These are phyloP conservation scores for Penicillium antarcticum DNA, from an alignment of 495 filamentous ascomycete genomes.

Conservation along the genomic window DNA sequence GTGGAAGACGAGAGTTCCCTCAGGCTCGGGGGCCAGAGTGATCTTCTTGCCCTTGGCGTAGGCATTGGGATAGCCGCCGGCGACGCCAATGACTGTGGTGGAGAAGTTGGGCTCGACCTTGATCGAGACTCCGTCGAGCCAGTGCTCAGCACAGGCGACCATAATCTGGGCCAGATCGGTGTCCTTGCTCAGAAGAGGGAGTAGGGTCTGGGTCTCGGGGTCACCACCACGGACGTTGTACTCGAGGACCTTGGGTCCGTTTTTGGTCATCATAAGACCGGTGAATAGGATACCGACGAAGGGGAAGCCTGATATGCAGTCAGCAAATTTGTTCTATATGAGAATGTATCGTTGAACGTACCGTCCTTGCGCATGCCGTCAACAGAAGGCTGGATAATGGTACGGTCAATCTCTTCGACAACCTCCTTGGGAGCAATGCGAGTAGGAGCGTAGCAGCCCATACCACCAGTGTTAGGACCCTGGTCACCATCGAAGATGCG, in stretches of 20 bases:
- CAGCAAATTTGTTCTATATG: background rate
- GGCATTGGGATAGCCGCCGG: slow-evolving; percentile 88
- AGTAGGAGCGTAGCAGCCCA: slow-evolving; percentile 96
- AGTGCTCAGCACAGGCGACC: slow-evolving; percentile 76
- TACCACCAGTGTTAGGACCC: slow-evolving; percentile 94
- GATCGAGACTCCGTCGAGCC: slow-evolving; percentile 67
- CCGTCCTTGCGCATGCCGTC: slow-evolving; percentile 81
- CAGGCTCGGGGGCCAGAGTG: slow-evolving; percentile 45
- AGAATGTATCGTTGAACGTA: slow-evolving; percentile 10
- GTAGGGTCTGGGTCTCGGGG: slow-evolving; percentile 90
- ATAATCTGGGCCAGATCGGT: slow-evolving; percentile 90
- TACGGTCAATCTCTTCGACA: slow-evolving; percentile 73
- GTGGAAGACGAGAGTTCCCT: slow-evolving; percentile 78
- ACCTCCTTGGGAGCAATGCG: slow-evolving; percentile 73
- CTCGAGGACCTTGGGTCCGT: slow-evolving; percentile 85
- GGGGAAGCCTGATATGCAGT: slow-evolving; percentile 47
- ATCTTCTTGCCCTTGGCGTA: slow-evolving; percentile 84
- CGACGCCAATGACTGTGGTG: slow-evolving; percentile 88
- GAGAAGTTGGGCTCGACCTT: slow-evolving; percentile 66
- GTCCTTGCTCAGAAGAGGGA: slow-evolving; percentile 74
- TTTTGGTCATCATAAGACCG: slow-evolving; percentile 89
- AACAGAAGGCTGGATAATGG: slow-evolving; percentile 84
- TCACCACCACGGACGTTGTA: slow-evolving; percentile 98
- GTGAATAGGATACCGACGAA: slow-evolving; percentile 92
- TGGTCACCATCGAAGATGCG: slow-evolving; percentile 85